Evolutionary conservation across 2,329 filamentous ascomycete species (phyloP).

Genomic region (Epichloe gansuensis): DNA sequence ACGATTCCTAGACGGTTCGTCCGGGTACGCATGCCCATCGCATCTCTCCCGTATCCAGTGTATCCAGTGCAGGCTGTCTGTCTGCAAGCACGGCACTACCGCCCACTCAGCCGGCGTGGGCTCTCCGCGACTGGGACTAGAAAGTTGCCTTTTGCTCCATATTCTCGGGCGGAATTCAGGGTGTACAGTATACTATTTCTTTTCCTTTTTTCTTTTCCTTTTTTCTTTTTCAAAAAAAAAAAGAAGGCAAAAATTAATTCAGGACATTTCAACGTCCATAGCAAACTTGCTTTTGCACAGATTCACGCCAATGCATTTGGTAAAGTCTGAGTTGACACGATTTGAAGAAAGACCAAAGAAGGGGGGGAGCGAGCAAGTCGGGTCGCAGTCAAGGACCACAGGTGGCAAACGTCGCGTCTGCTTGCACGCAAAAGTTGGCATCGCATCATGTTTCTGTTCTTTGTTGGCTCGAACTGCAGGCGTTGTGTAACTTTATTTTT

Average conservation of each 20-base stretch:
- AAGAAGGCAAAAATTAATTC: too few species aligned
- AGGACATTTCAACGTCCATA: too few species aligned
- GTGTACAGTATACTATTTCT: not conserved
- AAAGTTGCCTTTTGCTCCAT: not conserved
- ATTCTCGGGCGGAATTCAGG: not conserved
- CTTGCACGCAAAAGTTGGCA: not conserved
- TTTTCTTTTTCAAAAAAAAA: too few species aligned
- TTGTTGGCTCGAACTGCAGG: not conserved
- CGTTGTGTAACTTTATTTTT: not conserved
- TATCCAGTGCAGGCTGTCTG: not conserved
- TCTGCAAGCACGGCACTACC: not conserved
- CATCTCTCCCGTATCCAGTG: not conserved
- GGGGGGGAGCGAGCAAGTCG: too few species aligned
- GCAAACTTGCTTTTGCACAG: too few species aligned
- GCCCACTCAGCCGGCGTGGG: not conserved
- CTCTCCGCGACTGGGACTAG: constrained; percentile 1
- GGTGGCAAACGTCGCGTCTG: not conserved
- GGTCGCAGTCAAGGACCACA: too few species aligned
- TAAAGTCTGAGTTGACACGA: too few species aligned
- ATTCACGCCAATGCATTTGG: too few species aligned
- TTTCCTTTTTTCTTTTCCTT: too few species aligned
- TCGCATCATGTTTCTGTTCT: not conserved
- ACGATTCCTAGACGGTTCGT: constrained; percentile 27
- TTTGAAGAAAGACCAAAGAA: too few species aligned
- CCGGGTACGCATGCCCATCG: constrained; percentile 9